Evolutionary conservation across 2,329 filamentous ascomycete species (phyloP).

Genomic region (Nakataea oryzae): DNA sequence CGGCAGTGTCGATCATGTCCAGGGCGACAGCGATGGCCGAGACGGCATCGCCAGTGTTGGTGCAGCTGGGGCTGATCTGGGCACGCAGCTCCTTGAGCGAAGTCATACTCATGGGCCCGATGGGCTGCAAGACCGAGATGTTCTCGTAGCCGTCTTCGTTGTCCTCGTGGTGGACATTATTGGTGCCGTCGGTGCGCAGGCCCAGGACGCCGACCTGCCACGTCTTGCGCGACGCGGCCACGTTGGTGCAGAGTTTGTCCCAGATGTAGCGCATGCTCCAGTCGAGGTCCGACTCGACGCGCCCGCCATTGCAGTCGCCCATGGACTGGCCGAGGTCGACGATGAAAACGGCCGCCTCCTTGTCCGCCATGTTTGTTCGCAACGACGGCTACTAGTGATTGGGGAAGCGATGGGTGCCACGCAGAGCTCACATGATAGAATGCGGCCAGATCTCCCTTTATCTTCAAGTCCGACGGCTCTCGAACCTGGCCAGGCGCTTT

Average conservation of each 20-base stretch:
- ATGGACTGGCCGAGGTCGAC: constrained; percentile 84
- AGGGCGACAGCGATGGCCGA: constrained; percentile 81
- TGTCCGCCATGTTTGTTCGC: constrained; percentile 61
- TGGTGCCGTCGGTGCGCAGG: constrained; percentile 67
- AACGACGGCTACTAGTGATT: background rate
- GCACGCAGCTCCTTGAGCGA: constrained; percentile 56
- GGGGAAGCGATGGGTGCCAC: constrained; percentile 6
- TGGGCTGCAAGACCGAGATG: constrained; percentile 68
- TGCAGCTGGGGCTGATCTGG: constrained; percentile 56
- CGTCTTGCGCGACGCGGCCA: constrained; percentile 59
- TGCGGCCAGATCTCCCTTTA: background rate
- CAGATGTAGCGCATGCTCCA: constrained; percentile 88
- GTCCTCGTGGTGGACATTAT: constrained; percentile 53
- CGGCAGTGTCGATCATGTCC: constrained; percentile 64
- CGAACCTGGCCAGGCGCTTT: too few relatives aligned
- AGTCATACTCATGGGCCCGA: constrained; percentile 50
- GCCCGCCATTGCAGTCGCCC: constrained; percentile 59
- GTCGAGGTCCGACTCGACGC: constrained; percentile 71
- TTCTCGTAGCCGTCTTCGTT: constrained; percentile 68
- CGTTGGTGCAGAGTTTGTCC: constrained; percentile 77
- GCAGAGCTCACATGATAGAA: background rate
- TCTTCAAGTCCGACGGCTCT: background rate
- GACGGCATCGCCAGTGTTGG: constrained; percentile 67
- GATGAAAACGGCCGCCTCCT: constrained; percentile 88
- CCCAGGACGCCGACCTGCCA: constrained; percentile 71